phyloP scores from a whole-genome alignment of 2,329 filamentous ascomycete genomes.

The Fusarium sp. region DNA sequence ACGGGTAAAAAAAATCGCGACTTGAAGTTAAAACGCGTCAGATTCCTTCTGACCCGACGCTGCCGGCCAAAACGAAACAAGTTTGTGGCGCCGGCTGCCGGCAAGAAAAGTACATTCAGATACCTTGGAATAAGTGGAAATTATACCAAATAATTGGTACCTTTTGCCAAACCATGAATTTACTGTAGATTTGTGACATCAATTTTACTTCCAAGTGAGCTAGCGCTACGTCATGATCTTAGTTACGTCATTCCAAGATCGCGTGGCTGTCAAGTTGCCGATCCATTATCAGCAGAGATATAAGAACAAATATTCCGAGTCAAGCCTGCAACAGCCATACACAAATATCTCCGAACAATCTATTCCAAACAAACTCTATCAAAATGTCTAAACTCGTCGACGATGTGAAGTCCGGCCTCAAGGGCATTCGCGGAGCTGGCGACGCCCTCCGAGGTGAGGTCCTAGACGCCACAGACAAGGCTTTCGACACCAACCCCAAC shows the following conservation, averaged over 20 bases:
- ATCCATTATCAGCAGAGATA: neutral
- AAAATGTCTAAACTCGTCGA: slow-evolving; percentile 44
- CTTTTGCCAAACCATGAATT: neutral
- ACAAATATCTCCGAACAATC: neutral
- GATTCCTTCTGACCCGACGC: neutral
- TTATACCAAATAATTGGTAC: no score
- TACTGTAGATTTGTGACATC: slow-evolving; percentile 4
- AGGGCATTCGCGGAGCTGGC: slow-evolving; percentile 45
- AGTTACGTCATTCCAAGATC: slow-evolving; percentile 7
- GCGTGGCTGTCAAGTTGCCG: neutral
- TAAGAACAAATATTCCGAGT: neutral
- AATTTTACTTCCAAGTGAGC: neutral
- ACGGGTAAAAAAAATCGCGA: no score
- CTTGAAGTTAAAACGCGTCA: neutral
- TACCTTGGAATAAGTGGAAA: neutral
- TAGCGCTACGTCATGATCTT: neutral
- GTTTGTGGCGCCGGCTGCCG: neutral
- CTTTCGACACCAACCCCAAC: slow-evolving; percentile 36
- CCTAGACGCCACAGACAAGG: slow-evolving; percentile 42
- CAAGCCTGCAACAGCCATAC: neutral
- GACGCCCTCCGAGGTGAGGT: slow-evolving; percentile 42
- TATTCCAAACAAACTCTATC: neutral
- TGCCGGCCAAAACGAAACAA: neutral
- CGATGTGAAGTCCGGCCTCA: slow-evolving; percentile 46
- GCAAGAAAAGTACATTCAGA: neutral